phyloP scores from a whole-genome alignment of 176 grass and related monocot genomes.

The Elaeis guineensis region DNA sequence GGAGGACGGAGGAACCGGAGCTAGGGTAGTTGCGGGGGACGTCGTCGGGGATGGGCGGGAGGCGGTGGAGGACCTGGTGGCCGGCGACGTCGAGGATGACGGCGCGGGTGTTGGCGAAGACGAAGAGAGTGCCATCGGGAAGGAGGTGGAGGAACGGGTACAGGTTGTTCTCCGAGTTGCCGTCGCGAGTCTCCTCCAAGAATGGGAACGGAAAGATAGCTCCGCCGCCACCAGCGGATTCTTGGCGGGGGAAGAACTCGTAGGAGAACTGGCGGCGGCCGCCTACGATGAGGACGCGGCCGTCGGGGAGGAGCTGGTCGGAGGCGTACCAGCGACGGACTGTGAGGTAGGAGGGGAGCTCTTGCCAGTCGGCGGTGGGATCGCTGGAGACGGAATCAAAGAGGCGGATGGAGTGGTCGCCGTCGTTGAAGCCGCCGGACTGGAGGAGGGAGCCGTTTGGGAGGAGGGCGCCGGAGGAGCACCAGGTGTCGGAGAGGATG shows the following conservation, averaged over 20 bases:
- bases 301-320: constrained; percentile 59
- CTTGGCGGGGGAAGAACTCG: constrained; percentile 53
- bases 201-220: constrained; percentile 46
- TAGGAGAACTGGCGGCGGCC: constrained; percentile 66
- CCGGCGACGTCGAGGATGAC: constrained; percentile 44
- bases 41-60: constrained; percentile 31
- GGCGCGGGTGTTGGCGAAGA: constrained; percentile 69
- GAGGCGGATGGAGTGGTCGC: constrained; percentile 54
- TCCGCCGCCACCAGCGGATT: no score
- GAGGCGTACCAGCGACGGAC: constrained; percentile 59
- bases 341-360: constrained; percentile 29
- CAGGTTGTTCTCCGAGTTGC: constrained; percentile 63
- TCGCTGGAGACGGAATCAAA: constrained; percentile 29
- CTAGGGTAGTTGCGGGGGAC: constrained; percentile 65
- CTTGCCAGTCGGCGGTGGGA: constrained; percentile 39
- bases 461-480: constrained; percentile 67
- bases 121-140: constrained; percentile 66
- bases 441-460: constrained; percentile 77
- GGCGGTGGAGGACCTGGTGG: constrained; percentile 27
- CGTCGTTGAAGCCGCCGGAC: constrained; percentile 66
- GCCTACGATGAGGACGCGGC: constrained; percentile 57
- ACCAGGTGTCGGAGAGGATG: constrained; percentile 69
- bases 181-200: constrained; percentile 61
- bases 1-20: constrained; percentile 60
- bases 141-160: constrained; percentile 93